Evolutionary conservation across 192 early-diverging fungal species (phyloP), one percentile per base, ranked within the genome.

Genomic region (Podila minutissima): DNA sequence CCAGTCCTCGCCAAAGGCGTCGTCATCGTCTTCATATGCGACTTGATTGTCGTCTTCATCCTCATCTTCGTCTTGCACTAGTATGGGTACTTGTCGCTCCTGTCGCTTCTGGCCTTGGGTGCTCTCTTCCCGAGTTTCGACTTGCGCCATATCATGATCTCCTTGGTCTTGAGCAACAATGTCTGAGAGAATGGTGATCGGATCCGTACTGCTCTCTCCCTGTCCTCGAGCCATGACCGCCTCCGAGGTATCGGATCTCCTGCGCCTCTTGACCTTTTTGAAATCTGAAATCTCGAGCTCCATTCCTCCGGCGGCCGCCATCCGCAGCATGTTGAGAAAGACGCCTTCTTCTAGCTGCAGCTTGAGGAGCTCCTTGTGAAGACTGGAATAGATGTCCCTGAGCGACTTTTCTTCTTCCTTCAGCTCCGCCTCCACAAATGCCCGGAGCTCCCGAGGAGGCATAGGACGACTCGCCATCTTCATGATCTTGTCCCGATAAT

Each of bases 321-420:
- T 7, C 0, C 58, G 5, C 0, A 81, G 49, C 77, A 81, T 81
- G 8, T 69, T 72, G 32, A 73, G 17, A 20, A 81, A 28, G 3
- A 72, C 77, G 10, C 77, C 77, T 26, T 81, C 77, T 35, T 81
- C 77, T 15, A 81, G 37, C 11, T 73, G 77, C 35, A 81, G 58
- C 29, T 81, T 81, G 19, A 81, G 53, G 15, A 69, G 35, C 26
- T 81, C 77, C 49, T 66, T 81, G 59, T 81, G 77, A 31, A 81
- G 26, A 22, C 24, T 19, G 7, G 49, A 37, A 0, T 35, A 66
- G 5, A 81, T 22, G 2, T 49, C 35, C 26, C 22, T 50, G 20
- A 81, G 63, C 4, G 55, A 26, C 48, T 33, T 55, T 2, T 66
- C 46, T 29, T 81, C 77, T 12, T 67, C 38, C n/a, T 72, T 66